Base-by-base conservation (phyloP, 1,139 yeast species). In the Sugiyamaella neomexicana region DNA sequence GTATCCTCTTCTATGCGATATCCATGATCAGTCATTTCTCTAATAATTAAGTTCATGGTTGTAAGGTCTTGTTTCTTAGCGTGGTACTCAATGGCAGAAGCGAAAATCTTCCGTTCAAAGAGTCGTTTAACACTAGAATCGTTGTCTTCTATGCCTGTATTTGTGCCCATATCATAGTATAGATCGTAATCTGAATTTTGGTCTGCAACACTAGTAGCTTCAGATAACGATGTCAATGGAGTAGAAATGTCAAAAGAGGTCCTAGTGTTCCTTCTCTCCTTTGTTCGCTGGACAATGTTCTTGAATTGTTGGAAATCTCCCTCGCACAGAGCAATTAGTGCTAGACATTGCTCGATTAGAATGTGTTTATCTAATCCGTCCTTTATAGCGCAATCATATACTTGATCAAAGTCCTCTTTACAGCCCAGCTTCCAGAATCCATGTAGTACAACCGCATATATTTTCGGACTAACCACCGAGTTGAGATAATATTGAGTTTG, bases 271-370 rank as follows among this genome's bases (percentile, higher is more conserved):
- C 39, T 20, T n/a, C 15, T 32, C 17, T 7, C 31, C n/a, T 25
- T 13, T n/a, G 45, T 13, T 36, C 49, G 10, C 43, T 42, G 32
- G 39, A 27, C 25, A 29, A 48, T 36, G 16, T 23, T 43, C 39
- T 50, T 27, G 52, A 47, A 46, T 34, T 44, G 44, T 29, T 56
- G 50, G 43, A 42, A 32, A 54, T 47, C 46, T 41, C 53, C 44
- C 31, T 52, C 49, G 48, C 55, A 27, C 10, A 62, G 39, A 5
- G 64, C 62, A 29, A 54, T 50, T 34, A 48, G 53, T 8, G 59
- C 48, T 34, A 56, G 47, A 20, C 55, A 56, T 47, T 62, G 58
- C 37, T 55, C 56, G 16, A 61, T 46, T n/a, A 47, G 53, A 1
- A 55, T 46, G 29, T 56, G 34, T 4, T 50, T 36, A 20, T 51